These are phyloP conservation scores for Huntiella decipiens DNA, from an alignment of 2,329 filamentous ascomycete species.

Conservation along the genomic window DNA sequence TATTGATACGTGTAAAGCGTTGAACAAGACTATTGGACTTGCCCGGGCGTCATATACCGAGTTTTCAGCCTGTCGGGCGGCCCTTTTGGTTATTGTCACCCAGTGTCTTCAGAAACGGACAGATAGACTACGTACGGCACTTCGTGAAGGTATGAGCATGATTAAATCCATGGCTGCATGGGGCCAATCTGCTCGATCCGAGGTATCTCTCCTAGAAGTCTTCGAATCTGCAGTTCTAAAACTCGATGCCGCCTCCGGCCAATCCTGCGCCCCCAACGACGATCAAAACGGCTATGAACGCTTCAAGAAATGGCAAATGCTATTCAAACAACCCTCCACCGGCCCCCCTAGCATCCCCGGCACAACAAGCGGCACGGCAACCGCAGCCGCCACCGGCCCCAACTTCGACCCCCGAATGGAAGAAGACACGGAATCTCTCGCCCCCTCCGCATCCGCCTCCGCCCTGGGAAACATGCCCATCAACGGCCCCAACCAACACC, in stretches of 20 bases:
- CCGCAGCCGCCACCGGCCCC: neutral
- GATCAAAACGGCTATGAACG: conserved; percentile 26
- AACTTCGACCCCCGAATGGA: conserved; percentile 9
- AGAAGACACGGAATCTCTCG: conserved; percentile 6
- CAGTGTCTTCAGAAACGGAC: conserved; percentile 22
- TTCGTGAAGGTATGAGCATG: conserved; percentile 29
- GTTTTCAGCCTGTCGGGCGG: conserved; percentile 35
- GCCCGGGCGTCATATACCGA: conserved; percentile 36
- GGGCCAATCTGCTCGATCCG: conserved; percentile 31
- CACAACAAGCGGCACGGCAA: neutral
- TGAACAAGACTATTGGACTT: conserved; percentile 31
- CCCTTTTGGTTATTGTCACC: conserved; percentile 28
- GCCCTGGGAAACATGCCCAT: neutral
- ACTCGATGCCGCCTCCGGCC: conserved; percentile 23
- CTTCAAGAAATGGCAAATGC: conserved; percentile 32
- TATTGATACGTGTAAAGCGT: conserved; percentile 29
- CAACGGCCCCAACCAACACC: neutral
- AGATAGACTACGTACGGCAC: conserved; percentile 23
- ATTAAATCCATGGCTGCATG: conserved; percentile 34
- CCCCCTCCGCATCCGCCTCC: conserved; percentile 4
- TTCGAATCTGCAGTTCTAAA: conserved; percentile 29
- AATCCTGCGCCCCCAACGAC: conserved; percentile 16
- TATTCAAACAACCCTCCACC: conserved; percentile 18
- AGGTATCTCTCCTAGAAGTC: conserved; percentile 32
- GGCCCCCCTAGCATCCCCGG: neutral